Evolutionary conservation across 2,329 filamentous ascomycete genomes (phyloP).

Genomic region (Trichoderma polysporum): DNA sequence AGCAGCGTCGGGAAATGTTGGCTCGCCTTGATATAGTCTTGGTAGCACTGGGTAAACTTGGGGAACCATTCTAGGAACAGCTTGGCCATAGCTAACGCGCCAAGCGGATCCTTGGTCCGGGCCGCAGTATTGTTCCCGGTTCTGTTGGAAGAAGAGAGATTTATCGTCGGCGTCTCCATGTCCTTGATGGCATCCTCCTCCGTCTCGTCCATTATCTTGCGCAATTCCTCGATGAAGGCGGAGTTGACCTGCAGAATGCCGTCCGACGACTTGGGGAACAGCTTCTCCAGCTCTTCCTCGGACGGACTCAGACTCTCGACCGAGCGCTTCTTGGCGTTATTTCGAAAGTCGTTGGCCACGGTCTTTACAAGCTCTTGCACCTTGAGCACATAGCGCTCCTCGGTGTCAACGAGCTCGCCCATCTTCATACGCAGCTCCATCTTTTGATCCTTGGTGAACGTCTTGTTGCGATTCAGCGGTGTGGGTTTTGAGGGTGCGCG

Average conservation of each 20-base stretch:
- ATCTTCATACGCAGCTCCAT: conserved; percentile 83
- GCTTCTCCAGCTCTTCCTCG: conserved; percentile 66
- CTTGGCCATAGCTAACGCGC: conserved; percentile 74
- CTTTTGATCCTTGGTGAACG: conserved; percentile 79
- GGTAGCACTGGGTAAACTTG: conserved; percentile 85
- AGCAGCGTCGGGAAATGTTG: conserved; percentile 82
- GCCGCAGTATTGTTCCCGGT: conserved; percentile 45
- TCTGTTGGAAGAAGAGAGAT: conserved; percentile 41
- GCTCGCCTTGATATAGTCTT: conserved; percentile 89
- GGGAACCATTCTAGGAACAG: conserved; percentile 90
- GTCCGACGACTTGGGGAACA: conserved; percentile 81
- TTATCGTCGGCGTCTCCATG: conserved; percentile 59
- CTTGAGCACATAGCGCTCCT: conserved; percentile 90
- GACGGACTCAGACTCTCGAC: conserved; percentile 68
- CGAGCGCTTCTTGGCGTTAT: conserved; percentile 60
- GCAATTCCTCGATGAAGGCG: conserved; percentile 74
- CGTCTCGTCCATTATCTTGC: conserved; percentile 74
- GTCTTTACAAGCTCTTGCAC: conserved; percentile 78
- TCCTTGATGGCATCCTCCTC: conserved; percentile 78
- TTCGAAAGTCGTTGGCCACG: conserved; percentile 76
- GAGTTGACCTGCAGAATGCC: conserved; percentile 80
- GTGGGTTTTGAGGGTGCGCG: conserved; percentile 86
- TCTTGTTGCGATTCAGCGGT: conserved; percentile 72
- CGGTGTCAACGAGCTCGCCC: conserved; percentile 86
- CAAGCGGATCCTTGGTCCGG: conserved; percentile 68